phyloP scores from a whole-genome alignment of 2,329 filamentous ascomycete genomes.

The Diplodia seriata region DNA sequence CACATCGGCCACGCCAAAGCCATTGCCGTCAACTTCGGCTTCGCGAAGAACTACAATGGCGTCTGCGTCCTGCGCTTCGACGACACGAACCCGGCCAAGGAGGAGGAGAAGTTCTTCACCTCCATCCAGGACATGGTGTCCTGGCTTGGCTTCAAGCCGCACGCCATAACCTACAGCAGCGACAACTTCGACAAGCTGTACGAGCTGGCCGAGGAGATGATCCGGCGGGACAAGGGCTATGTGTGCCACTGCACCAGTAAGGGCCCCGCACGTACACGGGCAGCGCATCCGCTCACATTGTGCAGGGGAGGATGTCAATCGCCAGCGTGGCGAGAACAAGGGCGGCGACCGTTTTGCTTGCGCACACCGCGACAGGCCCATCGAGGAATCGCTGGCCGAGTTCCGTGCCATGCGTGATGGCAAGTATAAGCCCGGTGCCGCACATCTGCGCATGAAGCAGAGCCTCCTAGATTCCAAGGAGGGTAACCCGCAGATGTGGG shows the following conservation, averaged over 20 bases:
- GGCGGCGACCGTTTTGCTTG: conserved; percentile 77
- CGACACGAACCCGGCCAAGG: conserved; percentile 93
- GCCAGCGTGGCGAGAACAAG: conserved; percentile 76
- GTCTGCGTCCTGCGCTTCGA: conserved; percentile 82
- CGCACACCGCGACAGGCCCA: conserved; percentile 74
- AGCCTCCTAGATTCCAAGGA: conserved; percentile 67
- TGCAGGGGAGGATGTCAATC: conserved; percentile 77
- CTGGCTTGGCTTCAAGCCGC: conserved; percentile 86
- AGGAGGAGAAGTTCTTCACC: conserved; percentile 86
- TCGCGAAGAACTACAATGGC: conserved; percentile 83
- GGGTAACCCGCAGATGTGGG: conserved; percentile 96
- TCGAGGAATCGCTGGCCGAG: conserved; percentile 78
- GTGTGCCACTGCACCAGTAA: conserved; percentile 82
- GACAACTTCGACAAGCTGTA: conserved; percentile 92
- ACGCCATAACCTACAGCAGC: conserved; percentile 81
- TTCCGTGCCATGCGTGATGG: conserved; percentile 92
- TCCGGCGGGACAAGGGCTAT: conserved; percentile 72
- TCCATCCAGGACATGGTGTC: conserved; percentile 87
- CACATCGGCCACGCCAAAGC: conserved; percentile 96
- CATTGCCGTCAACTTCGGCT: conserved; percentile 95
- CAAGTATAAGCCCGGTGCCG: conserved; percentile 84
- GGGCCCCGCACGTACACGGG: conserved; percentile 28
- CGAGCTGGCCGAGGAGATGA: conserved; percentile 84
- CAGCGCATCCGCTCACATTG: conserved; percentile 38
- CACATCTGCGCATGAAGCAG: conserved; percentile 93